phyloP scores from a whole-genome alignment of 352 stramenopile genomes.

The Phytophthora citrophthora region DNA sequence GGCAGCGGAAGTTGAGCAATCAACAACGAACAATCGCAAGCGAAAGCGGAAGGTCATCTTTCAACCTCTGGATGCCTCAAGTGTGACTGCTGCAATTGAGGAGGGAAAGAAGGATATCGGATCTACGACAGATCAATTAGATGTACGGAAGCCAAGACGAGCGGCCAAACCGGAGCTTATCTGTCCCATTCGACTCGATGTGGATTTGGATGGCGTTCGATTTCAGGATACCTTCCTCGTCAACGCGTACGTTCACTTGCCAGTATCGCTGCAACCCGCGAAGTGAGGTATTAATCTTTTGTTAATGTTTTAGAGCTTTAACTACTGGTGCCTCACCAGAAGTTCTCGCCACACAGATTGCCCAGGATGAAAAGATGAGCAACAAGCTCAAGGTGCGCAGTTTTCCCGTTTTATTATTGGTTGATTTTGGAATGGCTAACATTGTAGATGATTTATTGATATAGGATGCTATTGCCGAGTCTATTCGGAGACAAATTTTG shows the following conservation, averaged over 20 bases:
- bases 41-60: slow-evolving; percentile 64
- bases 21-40: slow-evolving; percentile 44
- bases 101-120: slow-evolving; percentile 8
- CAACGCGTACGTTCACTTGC: slow-evolving; percentile 50
- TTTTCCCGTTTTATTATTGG: background rate
- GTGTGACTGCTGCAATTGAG: background rate
- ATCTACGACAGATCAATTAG: slow-evolving; percentile 21
- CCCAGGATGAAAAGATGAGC: slow-evolving; percentile 62
- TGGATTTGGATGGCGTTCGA: slow-evolving; percentile 74
- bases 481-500: slow-evolving; percentile 72
- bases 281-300: background rate
- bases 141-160: slow-evolving; percentile 21
- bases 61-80: slow-evolving; percentile 41
- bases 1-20: slow-evolving; percentile 15
- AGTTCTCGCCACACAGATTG: slow-evolving; percentile 61
- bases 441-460: slow-evolving; percentile 1
- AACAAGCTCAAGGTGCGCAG: slow-evolving; percentile 45
- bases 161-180: slow-evolving; percentile 49
- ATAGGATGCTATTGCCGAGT: slow-evolving; percentile 71
- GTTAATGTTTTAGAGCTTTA: slow-evolving; percentile 23
- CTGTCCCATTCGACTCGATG: slow-evolving; percentile 78
- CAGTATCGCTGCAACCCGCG: background rate
- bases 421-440: background rate
- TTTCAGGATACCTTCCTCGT: slow-evolving; percentile 84
- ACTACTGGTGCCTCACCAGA: slow-evolving; percentile 49